phyloP scores from a whole-genome alignment of 108 stramenopile genomes.

The Pseudonitzschia delicatissima region DNA sequence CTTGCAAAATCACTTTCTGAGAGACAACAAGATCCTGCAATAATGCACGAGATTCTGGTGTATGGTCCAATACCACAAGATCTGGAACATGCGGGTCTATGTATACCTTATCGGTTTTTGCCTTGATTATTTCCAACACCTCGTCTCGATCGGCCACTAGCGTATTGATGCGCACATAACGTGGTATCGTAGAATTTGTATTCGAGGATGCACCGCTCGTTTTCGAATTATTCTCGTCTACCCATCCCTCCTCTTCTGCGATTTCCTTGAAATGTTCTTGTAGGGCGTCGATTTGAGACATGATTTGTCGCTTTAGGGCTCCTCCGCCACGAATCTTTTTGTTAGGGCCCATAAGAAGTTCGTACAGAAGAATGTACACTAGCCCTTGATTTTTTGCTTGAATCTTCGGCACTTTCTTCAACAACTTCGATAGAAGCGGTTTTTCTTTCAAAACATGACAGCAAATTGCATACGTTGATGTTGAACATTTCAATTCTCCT shows the following conservation, averaged over 20 bases:
- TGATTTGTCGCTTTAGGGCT: slow-evolving; percentile 72
- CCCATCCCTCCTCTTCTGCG: slow-evolving; percentile 11
- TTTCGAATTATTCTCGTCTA: neutral
- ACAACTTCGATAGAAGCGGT: slow-evolving; percentile 25
- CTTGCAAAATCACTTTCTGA: slow-evolving; percentile 83
- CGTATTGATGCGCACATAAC: slow-evolving; percentile 87
- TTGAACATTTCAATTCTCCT: slow-evolving; percentile 48
- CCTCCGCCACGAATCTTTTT: slow-evolving; percentile 82
- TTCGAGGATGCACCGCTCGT: neutral
- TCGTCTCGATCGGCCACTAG: slow-evolving; percentile 37
- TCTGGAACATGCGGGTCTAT: slow-evolving; percentile 76
- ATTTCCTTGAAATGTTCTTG: slow-evolving; percentile 25
- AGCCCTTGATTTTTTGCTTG: slow-evolving; percentile 37
- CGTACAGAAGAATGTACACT: slow-evolving; percentile 79
- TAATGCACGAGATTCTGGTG: slow-evolving; percentile 33
- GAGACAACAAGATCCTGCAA: slow-evolving; percentile 61
- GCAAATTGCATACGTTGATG: slow-evolving; percentile 55
- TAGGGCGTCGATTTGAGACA: slow-evolving; percentile 55
- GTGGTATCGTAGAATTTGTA: slow-evolving; percentile 44
- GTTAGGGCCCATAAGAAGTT: slow-evolving; percentile 79
- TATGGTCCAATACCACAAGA: slow-evolving; percentile 77
- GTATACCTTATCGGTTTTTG: slow-evolving; percentile 35
- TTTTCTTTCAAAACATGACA: slow-evolving; percentile 48
- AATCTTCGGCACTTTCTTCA: slow-evolving; percentile 15
- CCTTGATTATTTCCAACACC: slow-evolving; percentile 35